phyloP scores from a whole-genome alignment of 306 rosid species.

The Pyrus bretschneideri region DNA sequence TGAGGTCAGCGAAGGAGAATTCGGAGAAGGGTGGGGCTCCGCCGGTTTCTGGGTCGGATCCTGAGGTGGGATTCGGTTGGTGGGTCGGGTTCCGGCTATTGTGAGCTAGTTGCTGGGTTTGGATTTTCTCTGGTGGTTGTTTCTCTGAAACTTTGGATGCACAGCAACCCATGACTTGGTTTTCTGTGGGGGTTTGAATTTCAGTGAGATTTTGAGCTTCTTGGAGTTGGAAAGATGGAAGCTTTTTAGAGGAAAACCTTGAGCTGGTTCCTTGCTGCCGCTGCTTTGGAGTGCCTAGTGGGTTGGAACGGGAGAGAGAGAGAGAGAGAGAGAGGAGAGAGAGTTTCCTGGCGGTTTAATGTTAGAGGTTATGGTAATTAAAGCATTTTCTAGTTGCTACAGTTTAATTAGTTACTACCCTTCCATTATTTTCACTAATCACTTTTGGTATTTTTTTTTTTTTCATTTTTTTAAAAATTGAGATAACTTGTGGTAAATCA shows the following conservation, averaged over 20 bases:
- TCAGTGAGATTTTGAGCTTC: neutral
- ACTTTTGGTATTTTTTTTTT: neutral
- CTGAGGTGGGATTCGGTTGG: conserved; percentile 23
- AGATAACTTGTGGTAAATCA: too few relatives aligned
- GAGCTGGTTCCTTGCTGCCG: conserved; percentile 1
- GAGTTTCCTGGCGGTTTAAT: neutral
- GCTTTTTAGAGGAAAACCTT: conserved; percentile 3
- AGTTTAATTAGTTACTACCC: neutral
- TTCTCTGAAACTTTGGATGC: conserved; percentile 39
- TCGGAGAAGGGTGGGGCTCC: conserved; percentile 53
- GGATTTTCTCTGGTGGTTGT: conserved; percentile 41
- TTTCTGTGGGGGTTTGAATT: neutral
- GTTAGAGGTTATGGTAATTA: neutral
- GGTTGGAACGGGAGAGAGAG: neutral
- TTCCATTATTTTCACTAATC: neutral
- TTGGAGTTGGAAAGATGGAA: neutral
- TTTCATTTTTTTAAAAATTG: too few relatives aligned
- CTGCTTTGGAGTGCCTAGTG: conserved; percentile 8
- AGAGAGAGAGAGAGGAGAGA: neutral
- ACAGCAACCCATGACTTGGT: conserved; percentile 61
- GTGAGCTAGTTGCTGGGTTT: conserved; percentile 18
- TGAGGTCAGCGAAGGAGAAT: conserved; percentile 69
- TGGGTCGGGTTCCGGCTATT: conserved; percentile 8
- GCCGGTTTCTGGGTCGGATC: conserved; percentile 20
- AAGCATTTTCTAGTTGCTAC: neutral